A percentile compares a stretch with the other conserved stretches of the same genome.
Conservation (phyloP, 2,329 filamentous ascomycete species). For the Alternaria gaisen region DNA sequence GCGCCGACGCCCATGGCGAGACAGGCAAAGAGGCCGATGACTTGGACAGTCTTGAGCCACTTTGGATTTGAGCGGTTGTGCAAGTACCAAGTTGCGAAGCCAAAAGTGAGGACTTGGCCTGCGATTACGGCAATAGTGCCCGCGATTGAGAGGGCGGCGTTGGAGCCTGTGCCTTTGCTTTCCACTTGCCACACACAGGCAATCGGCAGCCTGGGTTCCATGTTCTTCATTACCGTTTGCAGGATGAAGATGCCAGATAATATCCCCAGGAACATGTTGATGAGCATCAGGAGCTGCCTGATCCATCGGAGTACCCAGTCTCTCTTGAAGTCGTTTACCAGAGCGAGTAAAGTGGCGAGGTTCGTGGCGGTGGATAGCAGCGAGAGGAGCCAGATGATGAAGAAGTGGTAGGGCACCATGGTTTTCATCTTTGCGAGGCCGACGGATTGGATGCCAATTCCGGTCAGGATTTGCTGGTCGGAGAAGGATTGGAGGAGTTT, state of each 20-base stretch:
- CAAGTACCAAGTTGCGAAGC: conserved; percentile 70
- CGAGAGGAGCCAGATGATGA: conserved; percentile 74
- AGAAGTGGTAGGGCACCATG: conserved; percentile 74
- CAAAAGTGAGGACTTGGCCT: conserved; percentile 67
- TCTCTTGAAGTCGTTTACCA: conserved; percentile 71
- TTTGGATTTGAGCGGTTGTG: conserved; percentile 62
- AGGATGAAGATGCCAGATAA: conserved; percentile 66
- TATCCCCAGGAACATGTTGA: conserved; percentile 68
- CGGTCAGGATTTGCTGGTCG: conserved; percentile 74
- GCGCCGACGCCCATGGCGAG: conserved; percentile 66
- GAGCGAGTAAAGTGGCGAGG: conserved; percentile 69
- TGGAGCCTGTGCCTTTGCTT: conserved; percentile 49
- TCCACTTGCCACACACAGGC: conserved; percentile 66
- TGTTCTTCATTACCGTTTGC: conserved; percentile 61
- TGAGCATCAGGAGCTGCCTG: conserved; percentile 71
- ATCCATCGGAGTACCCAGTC: conserved; percentile 74
- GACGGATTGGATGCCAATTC: conserved; percentile 72
- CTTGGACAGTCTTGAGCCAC: conserved; percentile 65
- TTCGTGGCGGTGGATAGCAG: conserved; percentile 72
- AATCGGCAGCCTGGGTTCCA: conserved; percentile 66
- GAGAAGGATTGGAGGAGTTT: conserved; percentile 72
- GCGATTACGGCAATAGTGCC: conserved; percentile 70
- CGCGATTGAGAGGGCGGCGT: conserved; percentile 60
- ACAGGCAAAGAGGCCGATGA: conserved; percentile 61
- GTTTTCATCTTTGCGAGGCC: conserved; percentile 67